A percentile compares a stretch with the other conserved stretches of the same genome.
Evolutionary conservation across 1,284 basidiomycete species (phyloP).

Genomic region (Ceratobasidium sp.): DNA sequence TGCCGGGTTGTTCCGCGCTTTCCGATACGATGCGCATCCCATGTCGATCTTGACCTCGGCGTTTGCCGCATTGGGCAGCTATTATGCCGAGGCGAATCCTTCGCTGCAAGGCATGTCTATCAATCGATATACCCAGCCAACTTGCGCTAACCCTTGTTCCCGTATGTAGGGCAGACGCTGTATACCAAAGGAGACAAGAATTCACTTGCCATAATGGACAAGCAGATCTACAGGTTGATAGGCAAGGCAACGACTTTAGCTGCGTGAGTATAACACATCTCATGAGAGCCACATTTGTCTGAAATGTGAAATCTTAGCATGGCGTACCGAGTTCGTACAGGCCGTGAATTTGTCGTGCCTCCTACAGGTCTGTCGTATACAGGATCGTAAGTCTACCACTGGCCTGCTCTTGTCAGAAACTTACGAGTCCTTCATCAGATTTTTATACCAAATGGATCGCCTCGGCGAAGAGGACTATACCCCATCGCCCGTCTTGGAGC

Average conservation of each 20-base stretch:
- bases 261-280: constrained; percentile 61
- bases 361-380: constrained; percentile 83
- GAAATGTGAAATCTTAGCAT: constrained; percentile 59
- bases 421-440: constrained; percentile 48
- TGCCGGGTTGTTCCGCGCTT: constrained; percentile 79
- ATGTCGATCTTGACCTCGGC: constrained; percentile 88
- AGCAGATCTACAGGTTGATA: constrained; percentile 86
- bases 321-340: constrained; percentile 89
- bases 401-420: neutral
- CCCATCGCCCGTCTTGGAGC: constrained; percentile 82
- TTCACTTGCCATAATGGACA: constrained; percentile 81
- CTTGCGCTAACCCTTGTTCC: neutral
- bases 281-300: neutral
- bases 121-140: neutral
- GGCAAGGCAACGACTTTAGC: constrained; percentile 88
- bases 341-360: constrained; percentile 84
- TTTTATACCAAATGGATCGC: constrained; percentile 88
- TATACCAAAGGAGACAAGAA: constrained; percentile 68
- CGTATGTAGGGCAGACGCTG: constrained; percentile 69
- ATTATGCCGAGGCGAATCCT: constrained; percentile 75
- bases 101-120: constrained; percentile 67
- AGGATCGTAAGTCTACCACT: constrained; percentile 65
- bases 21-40: constrained; percentile 86
- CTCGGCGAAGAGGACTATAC: constrained; percentile 73
- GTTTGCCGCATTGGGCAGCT: constrained; percentile 84